Percentiles rank a stretch among this genome's conserved stretches.
These are phyloP conservation scores for Cladosporium sp. DNA, from an alignment of 2,329 filamentous ascomycete genomes.

Conservation along the genomic window DNA sequence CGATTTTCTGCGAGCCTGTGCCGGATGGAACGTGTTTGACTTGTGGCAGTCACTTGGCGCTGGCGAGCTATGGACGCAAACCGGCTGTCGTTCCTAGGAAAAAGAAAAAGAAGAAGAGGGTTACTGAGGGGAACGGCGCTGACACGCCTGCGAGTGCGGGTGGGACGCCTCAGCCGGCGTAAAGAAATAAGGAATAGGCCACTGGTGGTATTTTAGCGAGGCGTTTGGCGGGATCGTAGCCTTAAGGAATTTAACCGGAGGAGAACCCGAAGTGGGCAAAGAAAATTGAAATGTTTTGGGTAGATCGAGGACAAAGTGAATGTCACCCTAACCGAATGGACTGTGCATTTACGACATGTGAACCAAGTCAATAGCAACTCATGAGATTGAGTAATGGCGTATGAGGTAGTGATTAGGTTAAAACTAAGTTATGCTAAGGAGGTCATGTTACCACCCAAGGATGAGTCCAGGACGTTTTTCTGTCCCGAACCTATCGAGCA, in stretches of 20 bases:
- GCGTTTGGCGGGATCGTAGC: background rate
- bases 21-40: slow-evolving; percentile 70
- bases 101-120: slow-evolving; percentile 73
- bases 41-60: slow-evolving; percentile 72
- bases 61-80: slow-evolving; percentile 71
- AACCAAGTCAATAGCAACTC: too few relatives aligned
- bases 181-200: background rate
- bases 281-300: too few relatives aligned
- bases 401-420: background rate
- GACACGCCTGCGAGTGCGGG: slow-evolving; percentile 21
- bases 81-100: slow-evolving; percentile 69
- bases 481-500: background rate
- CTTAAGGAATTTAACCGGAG: too few relatives aligned
- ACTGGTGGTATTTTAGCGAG: background rate
- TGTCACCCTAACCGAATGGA: too few relatives aligned
- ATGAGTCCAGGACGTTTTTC: background rate
- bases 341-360: too few relatives aligned
- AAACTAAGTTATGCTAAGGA: background rate
- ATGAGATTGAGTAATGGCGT: too few relatives aligned
- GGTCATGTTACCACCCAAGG: background rate
- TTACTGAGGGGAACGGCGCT: slow-evolving; percentile 38
- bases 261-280: too few relatives aligned
- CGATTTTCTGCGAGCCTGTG: slow-evolving; percentile 75
- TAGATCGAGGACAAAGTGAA: too few relatives aligned
- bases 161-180: slow-evolving; percentile 6